These are phyloP conservation scores for Aspergillus panamensis DNA, from an alignment of 495 filamentous ascomycete genomes.

Conservation along the genomic window DNA sequence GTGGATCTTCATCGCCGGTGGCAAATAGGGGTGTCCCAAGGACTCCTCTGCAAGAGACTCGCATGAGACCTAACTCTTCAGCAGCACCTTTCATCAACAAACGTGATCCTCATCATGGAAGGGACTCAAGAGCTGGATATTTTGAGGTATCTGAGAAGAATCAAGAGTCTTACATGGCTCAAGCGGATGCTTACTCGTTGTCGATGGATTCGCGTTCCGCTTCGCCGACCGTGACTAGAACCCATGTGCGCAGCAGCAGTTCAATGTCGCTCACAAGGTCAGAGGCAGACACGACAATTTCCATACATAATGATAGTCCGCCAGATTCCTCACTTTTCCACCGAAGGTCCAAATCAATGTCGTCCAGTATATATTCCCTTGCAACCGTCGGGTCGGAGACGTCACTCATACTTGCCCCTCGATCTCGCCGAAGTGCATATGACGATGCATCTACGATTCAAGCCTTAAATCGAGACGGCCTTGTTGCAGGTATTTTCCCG, in stretches of 20 bases:
- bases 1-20: constrained; percentile 19
- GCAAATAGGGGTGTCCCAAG: constrained; percentile 42
- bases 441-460: constrained; percentile 54
- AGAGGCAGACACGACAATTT: constrained; percentile 41
- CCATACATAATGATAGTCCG: constrained; percentile 30
- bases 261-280: constrained; percentile 46
- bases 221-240: constrained; percentile 44
- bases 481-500: constrained; percentile 63
- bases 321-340: constrained; percentile 34
- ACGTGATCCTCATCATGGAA: constrained; percentile 22
- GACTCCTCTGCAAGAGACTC: constrained; percentile 32
- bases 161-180: constrained; percentile 54
- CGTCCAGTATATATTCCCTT: constrained; percentile 69
- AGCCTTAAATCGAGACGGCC: constrained; percentile 53
- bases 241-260: constrained; percentile 48
- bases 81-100: constrained; percentile 20
- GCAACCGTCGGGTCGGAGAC: constrained; percentile 60
- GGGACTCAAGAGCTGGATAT: constrained; percentile 41
- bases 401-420: constrained; percentile 58
- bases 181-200: constrained; percentile 59
- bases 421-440: constrained; percentile 51
- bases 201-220: constrained; percentile 45
- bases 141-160: constrained; percentile 52
- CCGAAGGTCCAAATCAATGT: constrained; percentile 33
- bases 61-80: constrained; percentile 24